Evolutionary conservation across 768 basidiomycete species (phyloP).

Genomic region (Psilocybe tampanensis): DNA sequence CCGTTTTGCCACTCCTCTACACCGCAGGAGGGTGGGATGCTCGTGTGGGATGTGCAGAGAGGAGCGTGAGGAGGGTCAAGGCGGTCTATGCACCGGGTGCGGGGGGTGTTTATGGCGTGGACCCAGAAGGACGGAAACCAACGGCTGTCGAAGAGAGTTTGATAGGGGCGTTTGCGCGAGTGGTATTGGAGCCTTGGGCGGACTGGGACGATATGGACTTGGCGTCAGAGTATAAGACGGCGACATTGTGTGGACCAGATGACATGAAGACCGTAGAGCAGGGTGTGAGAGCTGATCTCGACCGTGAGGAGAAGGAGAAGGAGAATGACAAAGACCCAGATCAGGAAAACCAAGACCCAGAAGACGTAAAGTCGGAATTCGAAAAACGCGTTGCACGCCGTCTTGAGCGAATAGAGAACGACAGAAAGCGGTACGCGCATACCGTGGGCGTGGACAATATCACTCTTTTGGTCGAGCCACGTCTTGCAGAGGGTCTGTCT

Average conservation of each 20-base stretch:
- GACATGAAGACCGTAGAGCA: not conserved
- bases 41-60: constrained; percentile 45
- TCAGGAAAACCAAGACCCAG: constrained; percentile 8
- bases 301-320: not conserved
- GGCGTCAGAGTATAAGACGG: constrained; percentile 9
- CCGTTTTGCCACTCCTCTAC: constrained; percentile 21
- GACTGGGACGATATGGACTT: constrained; percentile 32
- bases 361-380: too few relatives aligned
- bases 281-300: not conserved
- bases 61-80: constrained; percentile 53
- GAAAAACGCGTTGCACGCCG: not conserved
- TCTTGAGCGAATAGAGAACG: not conserved
- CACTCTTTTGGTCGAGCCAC: constrained; percentile 49
- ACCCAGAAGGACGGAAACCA: constrained; percentile 3
- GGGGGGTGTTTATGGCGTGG: constrained; percentile 10
- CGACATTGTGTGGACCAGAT: constrained; percentile 1
- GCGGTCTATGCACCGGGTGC: constrained; percentile 10
- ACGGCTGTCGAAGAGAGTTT: not conserved
- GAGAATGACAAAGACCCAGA: not conserved
- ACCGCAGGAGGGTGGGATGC: constrained; percentile 14
- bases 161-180: not conserved
- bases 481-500: constrained; percentile 38
- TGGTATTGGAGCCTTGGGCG: constrained; percentile 46
- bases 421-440: constrained; percentile 24
- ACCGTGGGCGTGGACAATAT: constrained; percentile 53